Evolutionary conservation across 441 rosid genomes (phyloP).

Genomic region (Manihot esculenta): DNA sequence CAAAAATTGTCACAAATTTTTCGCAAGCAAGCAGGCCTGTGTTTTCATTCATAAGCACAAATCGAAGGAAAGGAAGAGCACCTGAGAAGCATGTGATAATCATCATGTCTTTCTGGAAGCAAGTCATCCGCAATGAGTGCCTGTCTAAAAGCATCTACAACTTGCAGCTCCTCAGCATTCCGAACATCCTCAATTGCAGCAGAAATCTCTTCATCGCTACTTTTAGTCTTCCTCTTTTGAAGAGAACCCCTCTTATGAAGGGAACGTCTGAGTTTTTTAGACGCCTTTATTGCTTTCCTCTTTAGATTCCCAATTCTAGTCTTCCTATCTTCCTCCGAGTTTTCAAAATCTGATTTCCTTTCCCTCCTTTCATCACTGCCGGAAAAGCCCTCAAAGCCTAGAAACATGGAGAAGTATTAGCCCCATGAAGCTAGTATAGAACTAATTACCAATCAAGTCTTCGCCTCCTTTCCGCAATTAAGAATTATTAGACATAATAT

Average conservation of each 20-base stretch:
- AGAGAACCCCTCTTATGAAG: slow-evolving; percentile 82
- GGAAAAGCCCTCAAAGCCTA: slow-evolving; percentile 79
- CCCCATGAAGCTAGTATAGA: background rate
- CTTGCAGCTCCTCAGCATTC: slow-evolving; percentile 69
- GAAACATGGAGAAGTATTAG: background rate
- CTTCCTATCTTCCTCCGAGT: slow-evolving; percentile 96
- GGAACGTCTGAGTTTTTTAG: slow-evolving; percentile 78
- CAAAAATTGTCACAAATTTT: no score
- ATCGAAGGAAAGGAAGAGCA: slow-evolving; percentile 21
- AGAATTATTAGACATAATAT: background rate
- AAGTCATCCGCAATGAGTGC: slow-evolving; percentile 68
- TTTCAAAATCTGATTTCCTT: slow-evolving; percentile 81
- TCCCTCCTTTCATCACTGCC: slow-evolving; percentile 85
- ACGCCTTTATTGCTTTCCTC: slow-evolving; percentile 86
- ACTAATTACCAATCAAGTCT: background rate
- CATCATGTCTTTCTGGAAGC: slow-evolving; percentile 70
- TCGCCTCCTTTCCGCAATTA: no score
- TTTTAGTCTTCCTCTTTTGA: slow-evolving; percentile 64
- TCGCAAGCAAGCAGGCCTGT: no score
- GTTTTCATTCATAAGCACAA: background rate
- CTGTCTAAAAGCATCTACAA: slow-evolving; percentile 83
- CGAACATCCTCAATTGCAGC: slow-evolving; percentile 88
- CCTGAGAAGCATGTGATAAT: slow-evolving; percentile 88
- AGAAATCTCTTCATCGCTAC: slow-evolving; percentile 60
- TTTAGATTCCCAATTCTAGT: slow-evolving; percentile 80